Evolutionary conservation across 2,329 filamentous ascomycete species (phyloP), one percentile per base, ranked within the genome.

Genomic region (Fusarium aywerte): DNA sequence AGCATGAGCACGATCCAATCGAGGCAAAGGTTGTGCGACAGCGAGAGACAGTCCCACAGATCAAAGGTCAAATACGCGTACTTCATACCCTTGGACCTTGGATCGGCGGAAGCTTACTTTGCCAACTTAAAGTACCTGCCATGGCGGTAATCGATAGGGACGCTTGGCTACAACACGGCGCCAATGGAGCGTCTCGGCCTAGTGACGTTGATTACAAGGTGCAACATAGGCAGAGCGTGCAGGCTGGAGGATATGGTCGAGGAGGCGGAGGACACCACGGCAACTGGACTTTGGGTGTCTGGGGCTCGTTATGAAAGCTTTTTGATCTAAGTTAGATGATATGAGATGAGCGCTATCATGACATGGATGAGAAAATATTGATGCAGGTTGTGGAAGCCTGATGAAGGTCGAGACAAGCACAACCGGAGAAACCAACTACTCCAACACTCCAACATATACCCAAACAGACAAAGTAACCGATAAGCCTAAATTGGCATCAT

Each of bases 81-180:
- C 80, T 93, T 3, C 88, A 92, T 63, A 89, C 89, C 1, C 78
- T 94, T 2, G 92, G 92, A 0, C 81, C 91, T 3, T 95, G 91
- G 91, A 85, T 86, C 20, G 92, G 92, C 12, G 91, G 88, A 4
- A 93, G 90, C 74, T 74, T 95, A 53, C 79, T 91, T 18, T 86
- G 89, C 4, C 87, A 90, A 67, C 80, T 93, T 59, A 90, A 89
- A 57, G 82, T 92, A 5, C 86, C 87, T 33, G 88, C 90, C 3
- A 84, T 92, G 51, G 89, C 90, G 3, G 86, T 89, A 29, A 81
- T 94, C 20, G 91, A 93, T 65, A 82, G 89, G 25, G 92, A 95
- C 8, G 81, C 87, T 32, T 95, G 92, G 84, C 75, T 89, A 43
- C 87, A 88, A 68, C 85, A 92, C 66, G 92, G 92, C 3, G 79